A percentile compares a stretch with the other conserved stretches of the same genome.
Evolutionary conservation across 192 early-diverging fungal genomes (phyloP).

Genomic region (Funneliformis mosseae): DNA sequence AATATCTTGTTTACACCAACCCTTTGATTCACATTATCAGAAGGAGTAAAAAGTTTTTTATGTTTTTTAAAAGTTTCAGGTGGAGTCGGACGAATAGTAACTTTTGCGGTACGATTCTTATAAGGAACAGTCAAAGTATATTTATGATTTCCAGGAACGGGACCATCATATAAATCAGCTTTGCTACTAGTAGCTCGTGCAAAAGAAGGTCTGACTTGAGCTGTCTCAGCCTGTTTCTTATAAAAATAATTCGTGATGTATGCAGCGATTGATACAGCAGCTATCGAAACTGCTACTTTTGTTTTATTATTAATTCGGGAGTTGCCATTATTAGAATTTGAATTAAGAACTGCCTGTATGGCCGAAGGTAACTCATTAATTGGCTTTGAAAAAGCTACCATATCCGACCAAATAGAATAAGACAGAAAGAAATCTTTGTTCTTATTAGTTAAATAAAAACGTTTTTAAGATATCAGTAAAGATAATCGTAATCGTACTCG

Average conservation of each 20-base stretch:
- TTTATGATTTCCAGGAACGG: slow-evolving; percentile 17
- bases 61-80: slow-evolving; percentile 46
- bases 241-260: slow-evolving; percentile 14
- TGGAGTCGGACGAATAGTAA: slow-evolving; percentile 34
- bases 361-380: slow-evolving; percentile 7
- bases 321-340: not conserved
- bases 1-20: slow-evolving; percentile 66
- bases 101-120: slow-evolving; percentile 23
- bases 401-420: slow-evolving; percentile 2
- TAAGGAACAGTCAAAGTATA: slow-evolving; percentile 28
- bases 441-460: too few species aligned
- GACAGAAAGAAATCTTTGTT: not conserved
- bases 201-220: not conserved
- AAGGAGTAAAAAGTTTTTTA: slow-evolving; percentile 46
- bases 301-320: not conserved
- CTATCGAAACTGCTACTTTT: slow-evolving; percentile 23
- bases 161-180: slow-evolving; percentile 8
- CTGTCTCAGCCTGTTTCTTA: slow-evolving; percentile 8
- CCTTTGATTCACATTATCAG: slow-evolving; percentile 40
- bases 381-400: slow-evolving; percentile 40
- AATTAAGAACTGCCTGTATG: slow-evolving; percentile 7
- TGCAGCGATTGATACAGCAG: slow-evolving; percentile 26
- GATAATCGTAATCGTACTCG: too few species aligned
- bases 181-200: not conserved
- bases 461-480: too few species aligned